Evolutionary conservation across 441 rosid genomes (phyloP), one percentile per base, ranked within the genome.

Genomic region (Adansonia madagascariensis): DNA sequence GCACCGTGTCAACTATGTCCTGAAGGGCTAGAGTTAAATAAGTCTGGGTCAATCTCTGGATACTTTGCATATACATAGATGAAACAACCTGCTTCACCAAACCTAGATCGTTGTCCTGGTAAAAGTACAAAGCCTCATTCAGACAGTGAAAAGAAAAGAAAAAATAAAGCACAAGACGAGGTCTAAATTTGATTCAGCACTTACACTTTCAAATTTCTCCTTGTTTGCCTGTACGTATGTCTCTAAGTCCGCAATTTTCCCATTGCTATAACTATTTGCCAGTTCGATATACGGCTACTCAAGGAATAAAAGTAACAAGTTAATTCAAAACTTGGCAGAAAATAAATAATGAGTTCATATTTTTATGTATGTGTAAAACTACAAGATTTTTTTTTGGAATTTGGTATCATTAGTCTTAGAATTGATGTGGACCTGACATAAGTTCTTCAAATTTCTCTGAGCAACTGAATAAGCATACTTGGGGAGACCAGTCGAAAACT

Each of bases 1-100:
- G 91, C 83, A 96, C 98, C 27, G 87, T 88, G 86, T 82, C 88
- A 73, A 98, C 98, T 77, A 94, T 96, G 79, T 94, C 98, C 90
- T 96, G 93, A 71, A 96, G 97, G 55, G 98, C 92, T 71, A 96
- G 88, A 74, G 98, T 96, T 85, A 96, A 81, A 87, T 96, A 96
- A 56, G 93, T 94, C 81, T 91, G 98, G 27, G 98, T 96, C 88
- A 91, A 82, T 79, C 95, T 90, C 88, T 92, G 97, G 77, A 96
- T 96, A 86, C 93, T 96, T 78, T 88, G 89, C 85, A 92, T 96
- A 82, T 91, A 96, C 89, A 94, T 88, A 68, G 99, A 96, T 79
- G 98, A 86, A 46, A 91, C 85, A 59, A 89, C 99, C 85, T 96
- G 99, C 89, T 91, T 91, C 83, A 88, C 99, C 75, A 96, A 85